These are phyloP conservation scores for Aureobasidium mangrovei DNA, from an alignment of 2,329 filamentous ascomycete species.

Conservation along the genomic window DNA sequence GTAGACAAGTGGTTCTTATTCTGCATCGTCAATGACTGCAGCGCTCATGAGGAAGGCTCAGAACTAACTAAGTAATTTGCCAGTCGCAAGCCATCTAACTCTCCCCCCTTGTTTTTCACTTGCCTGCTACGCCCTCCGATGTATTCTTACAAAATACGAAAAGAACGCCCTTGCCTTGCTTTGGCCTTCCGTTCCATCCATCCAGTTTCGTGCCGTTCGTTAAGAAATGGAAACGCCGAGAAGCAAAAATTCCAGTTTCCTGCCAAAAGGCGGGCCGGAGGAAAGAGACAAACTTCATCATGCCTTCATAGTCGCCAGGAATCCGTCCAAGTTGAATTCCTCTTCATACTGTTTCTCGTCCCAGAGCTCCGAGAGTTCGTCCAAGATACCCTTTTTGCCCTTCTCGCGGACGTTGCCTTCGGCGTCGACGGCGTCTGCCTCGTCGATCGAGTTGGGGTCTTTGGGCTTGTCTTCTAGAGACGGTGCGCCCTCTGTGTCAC, in stretches of 20 bases:
- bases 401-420: conserved; percentile 87
- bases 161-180: too few relatives aligned
- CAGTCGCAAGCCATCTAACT: too few relatives aligned
- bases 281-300: conserved; percentile 17
- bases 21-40: too few relatives aligned
- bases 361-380: conserved; percentile 93
- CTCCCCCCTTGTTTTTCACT: too few relatives aligned
- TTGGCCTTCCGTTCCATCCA: too few relatives aligned
- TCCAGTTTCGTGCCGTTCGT: neutral
- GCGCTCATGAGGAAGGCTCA: too few relatives aligned
- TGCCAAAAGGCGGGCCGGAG: neutral
- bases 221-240: neutral
- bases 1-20: neutral
- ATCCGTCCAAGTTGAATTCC: conserved; percentile 91
- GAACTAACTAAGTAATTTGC: too few relatives aligned
- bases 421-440: conserved; percentile 65
- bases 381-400: conserved; percentile 92
- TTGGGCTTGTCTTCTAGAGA: conserved; percentile 23
- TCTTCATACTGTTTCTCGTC: conserved; percentile 97
- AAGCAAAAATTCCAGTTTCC: neutral
- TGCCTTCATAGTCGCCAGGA: conserved; percentile 83
- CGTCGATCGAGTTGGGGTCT: conserved; percentile 61
- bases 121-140: too few relatives aligned
- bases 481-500: conserved; percentile 51
- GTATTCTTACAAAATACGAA: too few relatives aligned